Percentiles rank a stretch among this genome's conserved stretches.
These are phyloP conservation scores for Candida silvicultrix DNA, from an alignment of 805 yeast species.

Conservation along the genomic window DNA sequence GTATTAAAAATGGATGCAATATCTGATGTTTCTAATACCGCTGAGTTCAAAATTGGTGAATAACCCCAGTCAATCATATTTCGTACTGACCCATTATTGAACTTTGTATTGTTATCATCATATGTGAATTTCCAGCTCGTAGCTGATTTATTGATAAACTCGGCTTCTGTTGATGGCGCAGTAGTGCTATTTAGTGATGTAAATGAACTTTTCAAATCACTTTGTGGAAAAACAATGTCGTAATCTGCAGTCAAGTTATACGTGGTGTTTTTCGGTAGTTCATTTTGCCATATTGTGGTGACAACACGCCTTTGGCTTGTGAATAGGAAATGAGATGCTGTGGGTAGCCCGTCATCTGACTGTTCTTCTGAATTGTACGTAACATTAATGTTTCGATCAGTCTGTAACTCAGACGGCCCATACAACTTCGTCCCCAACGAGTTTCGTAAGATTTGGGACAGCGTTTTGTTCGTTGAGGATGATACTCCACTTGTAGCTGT, in stretches of 20 bases:
- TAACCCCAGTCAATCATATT: conserved; percentile 49
- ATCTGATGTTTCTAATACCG: conserved; percentile 19
- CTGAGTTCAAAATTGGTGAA: conserved; percentile 53
- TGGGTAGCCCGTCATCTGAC: conserved; percentile 27
- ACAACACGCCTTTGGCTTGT: conserved; percentile 28
- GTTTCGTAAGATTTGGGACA: conserved; percentile 13
- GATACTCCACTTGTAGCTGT: background rate
- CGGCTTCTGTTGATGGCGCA: background rate
- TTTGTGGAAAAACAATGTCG: conserved; percentile 15
- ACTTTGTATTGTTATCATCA: conserved; percentile 38
- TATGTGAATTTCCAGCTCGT: conserved; percentile 32
- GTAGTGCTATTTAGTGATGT: background rate
- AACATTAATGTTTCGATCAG: conserved; percentile 15
- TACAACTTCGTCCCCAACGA: conserved; percentile 21
- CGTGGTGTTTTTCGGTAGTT: conserved; percentile 22
- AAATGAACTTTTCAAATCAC: conserved; percentile 18
- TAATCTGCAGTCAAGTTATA: conserved; percentile 22
- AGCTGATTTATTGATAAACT: conserved; percentile 8
- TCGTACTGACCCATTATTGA: conserved; percentile 31
- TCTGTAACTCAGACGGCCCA: conserved; percentile 20
- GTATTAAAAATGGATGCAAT: conserved; percentile 27
- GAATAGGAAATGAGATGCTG: conserved; percentile 28
- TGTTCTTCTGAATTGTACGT: conserved; percentile 14
- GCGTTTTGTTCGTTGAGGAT: conserved; percentile 14
- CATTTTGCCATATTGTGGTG: conserved; percentile 27